Evolutionary conservation across 768 basidiomycete genomes (phyloP).

Genomic region (Krasilnikovozyma curviuscula): DNA sequence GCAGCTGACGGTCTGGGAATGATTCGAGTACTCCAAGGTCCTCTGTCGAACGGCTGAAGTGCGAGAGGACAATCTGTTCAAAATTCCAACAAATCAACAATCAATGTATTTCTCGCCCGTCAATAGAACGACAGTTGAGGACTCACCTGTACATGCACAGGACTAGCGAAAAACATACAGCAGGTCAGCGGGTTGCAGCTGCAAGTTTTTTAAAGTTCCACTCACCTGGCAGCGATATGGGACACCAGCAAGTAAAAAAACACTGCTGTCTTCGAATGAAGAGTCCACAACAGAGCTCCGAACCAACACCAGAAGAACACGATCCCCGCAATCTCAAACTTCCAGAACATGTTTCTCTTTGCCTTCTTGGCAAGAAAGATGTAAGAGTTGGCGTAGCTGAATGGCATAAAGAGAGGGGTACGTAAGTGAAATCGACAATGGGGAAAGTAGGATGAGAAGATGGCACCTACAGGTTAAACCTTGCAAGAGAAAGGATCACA

Average conservation of each 20-base stretch:
- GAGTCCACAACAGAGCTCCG: conserved; percentile 44
- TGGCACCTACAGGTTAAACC: conserved; percentile 98
- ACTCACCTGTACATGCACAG: conserved; percentile 79
- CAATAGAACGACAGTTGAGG: background rate
- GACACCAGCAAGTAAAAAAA: conserved; percentile 63
- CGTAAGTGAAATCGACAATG: too few species aligned
- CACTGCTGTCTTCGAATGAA: conserved; percentile 50
- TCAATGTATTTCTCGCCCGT: background rate
- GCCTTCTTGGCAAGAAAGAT: conserved; percentile 37
- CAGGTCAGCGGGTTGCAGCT: too few species aligned
- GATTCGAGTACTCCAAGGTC: conserved; percentile 82
- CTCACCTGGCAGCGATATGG: too few species aligned
- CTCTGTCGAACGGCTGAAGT: conserved; percentile 84
- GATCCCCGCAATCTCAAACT: conserved; percentile 51
- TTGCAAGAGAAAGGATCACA: conserved; percentile 65
- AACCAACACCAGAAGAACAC: conserved; percentile 84
- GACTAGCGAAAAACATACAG: conserved; percentile 73
- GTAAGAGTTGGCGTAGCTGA: conserved; percentile 73
- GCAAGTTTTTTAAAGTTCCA: too few species aligned
- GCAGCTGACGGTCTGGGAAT: conserved; percentile 79
- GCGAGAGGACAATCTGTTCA: conserved; percentile 72
- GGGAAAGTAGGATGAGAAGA: too few species aligned
- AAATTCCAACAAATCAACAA: background rate
- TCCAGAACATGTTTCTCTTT: conserved; percentile 38
- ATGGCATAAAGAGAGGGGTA: too few species aligned